Evolutionary conservation across 306 rosid genomes (phyloP).

Genomic region (Casuarina glauca): DNA sequence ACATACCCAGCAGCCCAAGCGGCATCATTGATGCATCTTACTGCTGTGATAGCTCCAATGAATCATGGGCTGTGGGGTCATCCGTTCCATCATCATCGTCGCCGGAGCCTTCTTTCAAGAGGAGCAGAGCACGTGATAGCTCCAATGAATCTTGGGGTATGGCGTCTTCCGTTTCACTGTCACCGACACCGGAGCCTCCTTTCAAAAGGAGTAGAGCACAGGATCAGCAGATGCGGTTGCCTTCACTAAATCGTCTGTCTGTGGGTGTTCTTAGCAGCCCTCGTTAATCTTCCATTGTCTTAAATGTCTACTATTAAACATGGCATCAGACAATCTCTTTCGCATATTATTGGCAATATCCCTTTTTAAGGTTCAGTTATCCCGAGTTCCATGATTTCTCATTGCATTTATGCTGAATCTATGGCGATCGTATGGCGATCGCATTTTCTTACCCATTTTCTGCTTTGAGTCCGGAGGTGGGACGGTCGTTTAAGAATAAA

Average conservation of each 20-base stretch:
- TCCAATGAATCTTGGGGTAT: constrained; percentile 67
- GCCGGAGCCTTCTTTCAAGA: constrained; percentile 48
- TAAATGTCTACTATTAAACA: constrained; percentile 43
- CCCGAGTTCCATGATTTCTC: constrained; percentile 38
- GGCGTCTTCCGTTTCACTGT: constrained; percentile 40
- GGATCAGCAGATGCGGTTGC: constrained; percentile 66
- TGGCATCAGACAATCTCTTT: constrained; percentile 41
- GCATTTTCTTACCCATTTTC: constrained; percentile 20
- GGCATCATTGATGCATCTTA: constrained; percentile 63
- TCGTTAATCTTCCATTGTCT: constrained; percentile 46
- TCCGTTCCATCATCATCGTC: constrained; percentile 34
- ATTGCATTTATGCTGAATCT: constrained; percentile 40
- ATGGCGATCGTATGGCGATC: constrained; percentile 32
- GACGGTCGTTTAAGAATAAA: constrained; percentile 32
- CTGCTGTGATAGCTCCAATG: constrained; percentile 65
- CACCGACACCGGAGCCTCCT: constrained; percentile 40
- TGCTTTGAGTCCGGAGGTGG: constrained; percentile 27
- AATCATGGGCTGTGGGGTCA: constrained; percentile 57
- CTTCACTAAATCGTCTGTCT: constrained; percentile 46
- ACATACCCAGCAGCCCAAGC: constrained; percentile 55
- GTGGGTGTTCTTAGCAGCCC: constrained; percentile 55
- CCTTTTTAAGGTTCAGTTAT: constrained; percentile 35
- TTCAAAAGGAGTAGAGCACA: constrained; percentile 60
- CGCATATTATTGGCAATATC: constrained; percentile 41
- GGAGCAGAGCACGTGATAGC: constrained; percentile 60